phyloP scores from a whole-genome alignment of 2,329 filamentous ascomycete genomes.

The Corynespora cassiicola region DNA sequence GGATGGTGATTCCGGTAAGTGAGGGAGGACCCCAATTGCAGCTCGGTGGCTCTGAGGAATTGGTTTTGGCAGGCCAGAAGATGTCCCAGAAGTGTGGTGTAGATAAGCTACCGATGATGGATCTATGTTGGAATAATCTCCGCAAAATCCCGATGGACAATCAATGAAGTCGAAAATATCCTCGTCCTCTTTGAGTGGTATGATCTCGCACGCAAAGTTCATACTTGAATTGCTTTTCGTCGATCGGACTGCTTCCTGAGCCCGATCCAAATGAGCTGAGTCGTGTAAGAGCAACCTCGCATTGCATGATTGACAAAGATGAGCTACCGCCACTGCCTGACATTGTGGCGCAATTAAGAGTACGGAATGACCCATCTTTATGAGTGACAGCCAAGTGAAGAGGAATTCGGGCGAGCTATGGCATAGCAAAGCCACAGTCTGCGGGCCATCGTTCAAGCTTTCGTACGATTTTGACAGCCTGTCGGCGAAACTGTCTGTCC shows the following conservation, averaged over 20 bases:
- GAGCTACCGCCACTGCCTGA: slow-evolving; percentile 55
- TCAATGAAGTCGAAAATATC: slow-evolving; percentile 27
- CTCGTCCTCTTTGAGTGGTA: slow-evolving; percentile 27
- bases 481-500: slow-evolving; percentile 45
- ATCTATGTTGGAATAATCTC: slow-evolving; percentile 16
- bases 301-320: slow-evolving; percentile 59
- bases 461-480: slow-evolving; percentile 28
- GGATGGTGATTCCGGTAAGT: slow-evolving; percentile 42
- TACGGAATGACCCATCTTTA: slow-evolving; percentile 61
- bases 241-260: slow-evolving; percentile 27
- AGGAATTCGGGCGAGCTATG: slow-evolving; percentile 65
- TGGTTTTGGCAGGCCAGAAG: slow-evolving; percentile 67
- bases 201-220: slow-evolving; percentile 11
- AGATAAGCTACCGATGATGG: slow-evolving; percentile 60
- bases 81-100: slow-evolving; percentile 71
- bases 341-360: slow-evolving; percentile 63
- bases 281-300: slow-evolving; percentile 57
- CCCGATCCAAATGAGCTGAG: slow-evolving; percentile 43
- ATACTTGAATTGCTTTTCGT: slow-evolving; percentile 14
- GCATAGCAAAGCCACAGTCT: slow-evolving; percentile 61
- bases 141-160: slow-evolving; percentile 8
- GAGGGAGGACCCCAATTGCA: slow-evolving; percentile 62
- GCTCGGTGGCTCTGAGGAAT: slow-evolving; percentile 65
- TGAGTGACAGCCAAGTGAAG: slow-evolving; percentile 66
- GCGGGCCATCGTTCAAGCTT: slow-evolving; percentile 11